Conservation (phyloP, 2,329 filamentous ascomycete species). For the Xylariaceae sp. region DNA sequence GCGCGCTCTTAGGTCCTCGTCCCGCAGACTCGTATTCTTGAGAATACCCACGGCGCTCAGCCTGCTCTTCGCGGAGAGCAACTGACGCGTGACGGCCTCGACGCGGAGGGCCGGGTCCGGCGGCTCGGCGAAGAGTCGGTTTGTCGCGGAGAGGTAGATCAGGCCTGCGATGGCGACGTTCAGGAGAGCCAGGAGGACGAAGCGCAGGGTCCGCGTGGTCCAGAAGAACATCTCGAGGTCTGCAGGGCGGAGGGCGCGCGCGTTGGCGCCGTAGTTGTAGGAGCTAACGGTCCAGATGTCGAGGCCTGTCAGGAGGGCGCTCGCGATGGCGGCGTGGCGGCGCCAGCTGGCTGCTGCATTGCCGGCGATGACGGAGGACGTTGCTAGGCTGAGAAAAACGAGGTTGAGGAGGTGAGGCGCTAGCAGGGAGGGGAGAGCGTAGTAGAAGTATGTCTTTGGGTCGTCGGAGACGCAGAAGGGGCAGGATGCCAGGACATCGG, state of each 20-base stretch:
- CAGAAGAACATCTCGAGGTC: slow-evolving; percentile 70
- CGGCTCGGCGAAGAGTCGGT: slow-evolving; percentile 66
- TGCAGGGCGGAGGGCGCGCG: slow-evolving; percentile 52
- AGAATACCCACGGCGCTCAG: slow-evolving; percentile 69
- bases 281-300: slow-evolving; percentile 63
- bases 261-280: slow-evolving; percentile 62
- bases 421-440: slow-evolving; percentile 68
- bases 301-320: slow-evolving; percentile 50
- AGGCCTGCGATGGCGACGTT: slow-evolving; percentile 59
- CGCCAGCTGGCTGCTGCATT: slow-evolving; percentile 57
- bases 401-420: slow-evolving; percentile 79
- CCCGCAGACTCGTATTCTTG: slow-evolving; percentile 72
- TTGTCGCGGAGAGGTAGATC: slow-evolving; percentile 73
- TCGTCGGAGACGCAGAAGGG: slow-evolving; percentile 76
- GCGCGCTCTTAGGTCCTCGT: slow-evolving; percentile 62
- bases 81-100: slow-evolving; percentile 49
- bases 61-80: slow-evolving; percentile 60
- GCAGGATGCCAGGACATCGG: slow-evolving; percentile 66
- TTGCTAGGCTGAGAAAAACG: slow-evolving; percentile 63
- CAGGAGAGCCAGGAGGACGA: slow-evolving; percentile 57
- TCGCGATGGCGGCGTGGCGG: slow-evolving; percentile 59
- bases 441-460: slow-evolving; percentile 67
- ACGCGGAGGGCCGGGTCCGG: slow-evolving; percentile 61
- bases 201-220: slow-evolving; percentile 59
- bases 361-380: slow-evolving; percentile 62